phyloP scores from a whole-genome alignment of 2,329 filamentous ascomycete genomes.

The Bipolaris victoriae region DNA sequence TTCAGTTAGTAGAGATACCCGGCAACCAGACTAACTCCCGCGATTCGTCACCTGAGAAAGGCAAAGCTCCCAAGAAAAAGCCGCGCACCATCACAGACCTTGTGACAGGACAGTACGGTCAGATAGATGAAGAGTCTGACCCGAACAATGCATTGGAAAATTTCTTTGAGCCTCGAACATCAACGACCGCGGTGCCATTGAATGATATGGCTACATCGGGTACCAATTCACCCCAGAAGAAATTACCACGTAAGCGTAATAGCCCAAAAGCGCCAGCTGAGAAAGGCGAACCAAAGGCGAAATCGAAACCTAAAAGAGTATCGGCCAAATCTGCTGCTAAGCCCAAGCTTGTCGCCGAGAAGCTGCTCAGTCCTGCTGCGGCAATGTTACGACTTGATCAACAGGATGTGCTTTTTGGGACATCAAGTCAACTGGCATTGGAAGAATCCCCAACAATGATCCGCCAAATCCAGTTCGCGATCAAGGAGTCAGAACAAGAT shows the following conservation, averaged over 20 bases:
- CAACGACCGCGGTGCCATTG: conserved; percentile 31
- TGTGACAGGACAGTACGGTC: conserved; percentile 45
- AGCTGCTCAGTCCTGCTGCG: conserved; percentile 46
- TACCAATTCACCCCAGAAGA: conserved; percentile 18
- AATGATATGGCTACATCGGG: conserved; percentile 28
- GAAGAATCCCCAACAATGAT: conserved; percentile 48
- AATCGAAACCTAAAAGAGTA: conserved; percentile 29
- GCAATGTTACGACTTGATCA: conserved; percentile 33
- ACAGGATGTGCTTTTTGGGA: conserved; percentile 50
- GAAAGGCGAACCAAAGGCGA: conserved; percentile 20
- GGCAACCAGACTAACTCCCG: conserved; percentile 28
- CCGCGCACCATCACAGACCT: conserved; percentile 49
- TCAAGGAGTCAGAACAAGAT: conserved; percentile 44
- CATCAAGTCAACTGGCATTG: conserved; percentile 49
- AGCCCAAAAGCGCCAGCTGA: conserved; percentile 21
- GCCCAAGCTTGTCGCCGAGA: conserved; percentile 38
- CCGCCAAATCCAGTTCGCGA: conserved; percentile 44
- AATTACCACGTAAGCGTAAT: conserved; percentile 30
- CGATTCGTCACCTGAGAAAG: conserved; percentile 39
- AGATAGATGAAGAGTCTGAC: conserved; percentile 15
- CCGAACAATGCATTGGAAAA: conserved; percentile 18
- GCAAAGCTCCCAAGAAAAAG: conserved; percentile 48
- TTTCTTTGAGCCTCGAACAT: conserved; percentile 35
- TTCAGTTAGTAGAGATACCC: conserved; percentile 37
- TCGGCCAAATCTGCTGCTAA: conserved; percentile 36